Conservation (phyloP, 1,139 yeast species). For the Lodderomyces parapsilosis region DNA sequence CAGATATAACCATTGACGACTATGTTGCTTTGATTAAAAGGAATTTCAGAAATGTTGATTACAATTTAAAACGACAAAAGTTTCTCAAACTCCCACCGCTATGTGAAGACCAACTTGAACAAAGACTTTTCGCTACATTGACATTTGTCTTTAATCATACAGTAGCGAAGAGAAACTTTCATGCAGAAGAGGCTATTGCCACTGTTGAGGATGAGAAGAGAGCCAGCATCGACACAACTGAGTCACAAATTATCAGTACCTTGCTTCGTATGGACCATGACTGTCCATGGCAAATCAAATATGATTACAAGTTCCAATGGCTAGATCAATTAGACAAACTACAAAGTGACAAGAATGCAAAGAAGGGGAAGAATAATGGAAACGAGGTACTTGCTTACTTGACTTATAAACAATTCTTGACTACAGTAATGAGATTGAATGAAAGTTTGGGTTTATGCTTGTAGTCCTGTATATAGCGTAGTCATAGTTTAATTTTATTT, state of each 20-base stretch:
- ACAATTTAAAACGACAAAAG: conserved; percentile 17
- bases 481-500: background rate
- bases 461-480: conserved; percentile 2
- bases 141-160: conserved; percentile 42
- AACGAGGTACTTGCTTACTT: conserved; percentile 8
- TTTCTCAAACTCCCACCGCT: conserved; percentile 15
- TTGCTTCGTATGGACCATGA: conserved; percentile 30
- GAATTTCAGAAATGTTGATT: conserved; percentile 23
- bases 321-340: conserved; percentile 13
- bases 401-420: conserved; percentile 30
- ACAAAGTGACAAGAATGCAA: background rate
- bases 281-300: conserved; percentile 28
- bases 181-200: conserved; percentile 16
- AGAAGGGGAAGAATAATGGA: conserved; percentile 1
- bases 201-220: conserved; percentile 23
- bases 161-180: conserved; percentile 19
- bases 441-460: conserved; percentile 31
- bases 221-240: conserved; percentile 22
- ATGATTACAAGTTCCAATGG: conserved; percentile 33
- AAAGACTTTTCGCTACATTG: conserved; percentile 32
- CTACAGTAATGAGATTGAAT: conserved; percentile 33
- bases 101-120: conserved; percentile 17
- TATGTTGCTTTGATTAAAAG: conserved; percentile 18
- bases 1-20: conserved; percentile 10
- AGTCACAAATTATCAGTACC: conserved; percentile 28